Evolutionary conservation across 495 filamentous ascomycete genomes (phyloP).

Genomic region (Podospora pseudoanserina): DNA sequence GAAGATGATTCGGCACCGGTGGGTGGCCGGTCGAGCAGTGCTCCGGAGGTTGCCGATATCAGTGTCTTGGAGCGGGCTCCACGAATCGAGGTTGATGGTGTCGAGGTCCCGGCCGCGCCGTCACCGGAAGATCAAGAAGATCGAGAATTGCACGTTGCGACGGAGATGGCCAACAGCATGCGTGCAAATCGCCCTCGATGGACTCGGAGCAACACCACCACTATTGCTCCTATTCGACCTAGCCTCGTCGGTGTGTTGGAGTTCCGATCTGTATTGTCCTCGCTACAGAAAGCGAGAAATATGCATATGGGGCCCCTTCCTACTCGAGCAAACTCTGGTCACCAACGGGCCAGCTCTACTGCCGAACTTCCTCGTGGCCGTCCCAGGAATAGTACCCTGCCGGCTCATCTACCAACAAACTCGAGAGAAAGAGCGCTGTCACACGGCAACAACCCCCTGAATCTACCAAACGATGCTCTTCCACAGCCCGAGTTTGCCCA

Average conservation of each 20-base stretch:
- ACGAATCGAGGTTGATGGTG: slow-evolving; percentile 45
- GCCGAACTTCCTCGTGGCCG: slow-evolving; percentile 20
- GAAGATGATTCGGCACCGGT: slow-evolving; percentile 57
- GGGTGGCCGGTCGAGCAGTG: slow-evolving; percentile 41
- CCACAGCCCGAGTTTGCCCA: slow-evolving; percentile 10
- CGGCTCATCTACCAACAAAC: slow-evolving; percentile 6
- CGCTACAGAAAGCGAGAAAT: slow-evolving; percentile 74
- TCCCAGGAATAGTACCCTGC: slow-evolving; percentile 15
- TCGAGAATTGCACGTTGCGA: slow-evolving; percentile 65
- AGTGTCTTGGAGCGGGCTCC: slow-evolving; percentile 63
- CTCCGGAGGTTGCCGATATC: slow-evolving; percentile 60
- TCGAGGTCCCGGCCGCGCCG: slow-evolving; percentile 49
- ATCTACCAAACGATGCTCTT: slow-evolving; percentile 15
- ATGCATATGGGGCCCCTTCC: slow-evolving; percentile 64
- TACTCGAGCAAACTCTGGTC: slow-evolving; percentile 67
- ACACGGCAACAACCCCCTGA: slow-evolving; percentile 27
- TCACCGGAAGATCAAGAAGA: slow-evolving; percentile 74
- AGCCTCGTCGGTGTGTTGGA: slow-evolving; percentile 92
- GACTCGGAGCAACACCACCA: slow-evolving; percentile 63
- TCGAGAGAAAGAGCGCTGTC: slow-evolving; percentile 33
- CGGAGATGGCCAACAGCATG: slow-evolving; percentile 91
- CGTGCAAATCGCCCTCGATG: slow-evolving; percentile 70
- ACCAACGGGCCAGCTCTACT: slow-evolving; percentile 18
- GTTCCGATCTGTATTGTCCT: slow-evolving; percentile 83
- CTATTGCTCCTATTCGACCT: slow-evolving; percentile 79